A percentile compares a stretch with the other conserved stretches of the same genome.
Evolutionary conservation across 2,329 filamentous ascomycete genomes (phyloP).

Genomic region (Botryosphaeria dothidea): DNA sequence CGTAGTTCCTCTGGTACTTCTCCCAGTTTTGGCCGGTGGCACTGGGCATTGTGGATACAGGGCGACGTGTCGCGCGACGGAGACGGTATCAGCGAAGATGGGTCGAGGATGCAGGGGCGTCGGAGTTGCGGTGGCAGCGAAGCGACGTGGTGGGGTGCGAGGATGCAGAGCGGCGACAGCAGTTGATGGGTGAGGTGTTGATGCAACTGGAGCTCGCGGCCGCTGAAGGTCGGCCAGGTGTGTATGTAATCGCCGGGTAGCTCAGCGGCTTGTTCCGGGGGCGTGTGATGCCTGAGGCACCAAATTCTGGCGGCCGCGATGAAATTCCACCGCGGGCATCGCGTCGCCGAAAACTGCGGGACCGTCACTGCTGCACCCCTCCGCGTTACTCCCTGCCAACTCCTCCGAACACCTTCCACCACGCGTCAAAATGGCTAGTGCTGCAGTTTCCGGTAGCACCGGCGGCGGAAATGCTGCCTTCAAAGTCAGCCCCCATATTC

Average conservation of each 20-base stretch:
- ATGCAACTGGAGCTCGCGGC: conserved; percentile 7
- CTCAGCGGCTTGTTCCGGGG: conserved; percentile 6
- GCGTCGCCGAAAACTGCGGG: conserved; percentile 17
- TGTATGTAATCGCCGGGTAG: conserved; percentile 19
- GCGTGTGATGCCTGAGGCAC: conserved; percentile 5
- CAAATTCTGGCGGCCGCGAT: conserved; percentile 6
- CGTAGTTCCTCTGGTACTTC: conserved; percentile 97
- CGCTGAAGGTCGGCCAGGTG: conserved; percentile 5
- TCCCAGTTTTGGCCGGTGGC: conserved; percentile 95
- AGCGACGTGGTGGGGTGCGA: conserved; percentile 4
- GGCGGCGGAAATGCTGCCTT: conserved; percentile 64
- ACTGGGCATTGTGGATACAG: conserved; percentile 71
- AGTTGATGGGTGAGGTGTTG: conserved; percentile 9
- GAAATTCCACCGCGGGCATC: conserved; percentile 18
- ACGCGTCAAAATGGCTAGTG: conserved; percentile 50
- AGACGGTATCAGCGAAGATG: neutral
- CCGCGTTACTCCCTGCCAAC: conserved; percentile 19
- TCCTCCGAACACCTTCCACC: conserved; percentile 9
- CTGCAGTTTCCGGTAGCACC: conserved; percentile 16
- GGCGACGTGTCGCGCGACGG: conserved; percentile 8
- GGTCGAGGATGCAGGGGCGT: neutral
- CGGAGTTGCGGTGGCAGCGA: neutral
- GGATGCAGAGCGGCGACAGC: conserved; percentile 5
- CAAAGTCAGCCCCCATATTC: conserved; percentile 50
- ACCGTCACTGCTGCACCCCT: conserved; percentile 17